Evolutionary conservation across 345 rosid genomes (phyloP).

Genomic region (Turnera subulata): DNA sequence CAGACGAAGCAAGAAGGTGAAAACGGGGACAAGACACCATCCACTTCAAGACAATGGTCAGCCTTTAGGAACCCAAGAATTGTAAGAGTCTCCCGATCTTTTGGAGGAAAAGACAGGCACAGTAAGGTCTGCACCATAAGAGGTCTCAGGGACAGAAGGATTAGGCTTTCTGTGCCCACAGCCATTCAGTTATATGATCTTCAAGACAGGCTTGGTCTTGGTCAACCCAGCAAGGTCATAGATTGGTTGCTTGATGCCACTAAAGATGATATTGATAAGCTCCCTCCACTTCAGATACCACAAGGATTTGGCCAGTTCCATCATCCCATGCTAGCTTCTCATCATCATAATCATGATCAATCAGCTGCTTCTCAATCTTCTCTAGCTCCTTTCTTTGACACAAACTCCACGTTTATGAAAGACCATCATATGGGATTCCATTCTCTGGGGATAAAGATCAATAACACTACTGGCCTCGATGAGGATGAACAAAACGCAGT

Average conservation of each 20-base stretch:
- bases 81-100: conserved; percentile 74
- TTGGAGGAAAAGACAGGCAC: conserved; percentile 97
- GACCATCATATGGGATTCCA: conserved; percentile 17
- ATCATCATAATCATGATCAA: neutral
- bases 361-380: conserved; percentile 14
- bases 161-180: conserved; percentile 89
- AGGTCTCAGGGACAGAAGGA: conserved; percentile 82
- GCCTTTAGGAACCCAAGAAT: conserved; percentile 89
- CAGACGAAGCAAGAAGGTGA: conserved; percentile 61
- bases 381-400: conserved; percentile 32
- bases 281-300: conserved; percentile 82
- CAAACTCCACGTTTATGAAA: conserved; percentile 20
- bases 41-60: conserved; percentile 79
- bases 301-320: conserved; percentile 69
- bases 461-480: conserved; percentile 5
- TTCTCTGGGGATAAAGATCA: conserved; percentile 37
- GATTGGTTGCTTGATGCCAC: conserved; percentile 89
- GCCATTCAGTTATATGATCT: conserved; percentile 89
- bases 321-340: conserved; percentile 39
- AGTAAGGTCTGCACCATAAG: conserved; percentile 92
- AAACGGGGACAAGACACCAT: conserved; percentile 9
- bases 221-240: conserved; percentile 89
- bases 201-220: conserved; percentile 78
- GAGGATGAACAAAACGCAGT: no score
- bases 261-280: conserved; percentile 72